Percentiles rank a stretch among this genome's conserved stretches.
phyloP scores from a whole-genome alignment of 1,139 yeast genomes.

The Pichia norvegensis region DNA sequence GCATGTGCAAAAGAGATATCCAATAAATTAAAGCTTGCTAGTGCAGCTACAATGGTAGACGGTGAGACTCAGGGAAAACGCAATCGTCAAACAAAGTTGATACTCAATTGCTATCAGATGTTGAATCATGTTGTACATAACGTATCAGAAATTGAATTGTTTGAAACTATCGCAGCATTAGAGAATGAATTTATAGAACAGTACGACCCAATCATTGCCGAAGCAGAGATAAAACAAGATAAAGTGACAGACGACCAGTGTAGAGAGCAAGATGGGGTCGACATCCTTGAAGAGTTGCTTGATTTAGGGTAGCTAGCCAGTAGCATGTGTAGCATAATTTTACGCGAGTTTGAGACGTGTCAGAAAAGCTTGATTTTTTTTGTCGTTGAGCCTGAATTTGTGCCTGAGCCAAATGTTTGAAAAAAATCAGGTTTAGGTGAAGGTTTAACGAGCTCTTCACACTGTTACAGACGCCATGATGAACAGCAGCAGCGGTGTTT shows the following conservation, averaged over 20 bases:
- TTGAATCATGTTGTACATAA: neutral
- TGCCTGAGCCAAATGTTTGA: too few species aligned
- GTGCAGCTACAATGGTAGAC: neutral
- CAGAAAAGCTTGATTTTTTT: neutral
- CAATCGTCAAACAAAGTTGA: neutral
- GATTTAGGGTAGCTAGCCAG: neutral
- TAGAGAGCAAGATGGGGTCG: neutral
- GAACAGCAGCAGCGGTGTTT: neutral
- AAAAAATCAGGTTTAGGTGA: too few species aligned
- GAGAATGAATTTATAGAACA: neutral
- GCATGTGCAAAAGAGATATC: conserved; percentile 27
- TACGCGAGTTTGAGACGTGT: neutral
- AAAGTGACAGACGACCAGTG: neutral
- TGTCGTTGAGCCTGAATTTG: too few species aligned
- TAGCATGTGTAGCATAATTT: too few species aligned
- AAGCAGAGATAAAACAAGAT: too few species aligned
- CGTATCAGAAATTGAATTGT: neutral
- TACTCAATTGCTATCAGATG: neutral
- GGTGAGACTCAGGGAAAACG: neutral
- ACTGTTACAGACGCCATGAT: too few species aligned
- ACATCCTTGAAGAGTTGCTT: neutral
- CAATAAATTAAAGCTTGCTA: conserved; percentile 13
- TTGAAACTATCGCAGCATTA: neutral
- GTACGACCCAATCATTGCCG: neutral
- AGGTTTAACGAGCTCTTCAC: too few species aligned